Evolutionary conservation across 2,329 filamentous ascomycete species (phyloP).

Genomic region (Beauveria bassiana): DNA sequence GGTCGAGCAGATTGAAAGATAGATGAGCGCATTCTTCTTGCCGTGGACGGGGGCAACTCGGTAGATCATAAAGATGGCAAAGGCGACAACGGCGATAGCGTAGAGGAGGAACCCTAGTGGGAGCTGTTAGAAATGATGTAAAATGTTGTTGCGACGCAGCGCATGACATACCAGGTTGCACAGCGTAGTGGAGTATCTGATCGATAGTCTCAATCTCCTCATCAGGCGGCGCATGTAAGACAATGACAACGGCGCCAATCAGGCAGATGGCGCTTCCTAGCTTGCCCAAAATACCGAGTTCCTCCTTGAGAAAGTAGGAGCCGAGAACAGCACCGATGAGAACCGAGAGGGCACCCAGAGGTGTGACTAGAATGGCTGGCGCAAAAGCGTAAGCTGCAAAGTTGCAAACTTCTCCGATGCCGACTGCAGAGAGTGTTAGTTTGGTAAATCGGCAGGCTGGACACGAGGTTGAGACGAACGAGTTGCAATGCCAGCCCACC

Average conservation of each 20-base stretch:
- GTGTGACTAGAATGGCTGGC: slow-evolving; percentile 95
- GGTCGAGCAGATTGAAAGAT: slow-evolving; percentile 94
- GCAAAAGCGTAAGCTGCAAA: slow-evolving; percentile 98
- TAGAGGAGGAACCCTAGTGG: slow-evolving; percentile 78
- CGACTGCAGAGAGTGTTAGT: slow-evolving; percentile 51
- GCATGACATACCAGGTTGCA: slow-evolving; percentile 67
- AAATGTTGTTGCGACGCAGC: not conserved
- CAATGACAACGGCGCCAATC: slow-evolving; percentile 93
- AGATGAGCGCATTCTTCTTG: slow-evolving; percentile 92
- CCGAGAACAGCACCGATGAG: slow-evolving; percentile 91
- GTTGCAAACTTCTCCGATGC: slow-evolving; percentile 88
- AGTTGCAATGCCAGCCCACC: slow-evolving; percentile 92
- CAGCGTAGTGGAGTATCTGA: slow-evolving; percentile 81
- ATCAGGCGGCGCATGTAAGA: slow-evolving; percentile 92
- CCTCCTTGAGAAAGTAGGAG: slow-evolving; percentile 88
- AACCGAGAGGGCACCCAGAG: slow-evolving; percentile 86
- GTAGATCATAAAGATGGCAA: slow-evolving; percentile 94
- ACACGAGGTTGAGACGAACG: slow-evolving; percentile 46
- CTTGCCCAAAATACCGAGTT: slow-evolving; percentile 83
- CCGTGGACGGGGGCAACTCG: slow-evolving; percentile 81
- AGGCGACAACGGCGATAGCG: slow-evolving; percentile 68
- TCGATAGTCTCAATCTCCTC: slow-evolving; percentile 87
- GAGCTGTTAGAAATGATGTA: slow-evolving; percentile 15
- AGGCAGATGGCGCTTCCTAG: slow-evolving; percentile 94
- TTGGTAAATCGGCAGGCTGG: not conserved